These are phyloP conservation scores for Nannizziopsis arthrosporioides DNA, from an alignment of 2,329 filamentous ascomycete species.

Conservation along the genomic window DNA sequence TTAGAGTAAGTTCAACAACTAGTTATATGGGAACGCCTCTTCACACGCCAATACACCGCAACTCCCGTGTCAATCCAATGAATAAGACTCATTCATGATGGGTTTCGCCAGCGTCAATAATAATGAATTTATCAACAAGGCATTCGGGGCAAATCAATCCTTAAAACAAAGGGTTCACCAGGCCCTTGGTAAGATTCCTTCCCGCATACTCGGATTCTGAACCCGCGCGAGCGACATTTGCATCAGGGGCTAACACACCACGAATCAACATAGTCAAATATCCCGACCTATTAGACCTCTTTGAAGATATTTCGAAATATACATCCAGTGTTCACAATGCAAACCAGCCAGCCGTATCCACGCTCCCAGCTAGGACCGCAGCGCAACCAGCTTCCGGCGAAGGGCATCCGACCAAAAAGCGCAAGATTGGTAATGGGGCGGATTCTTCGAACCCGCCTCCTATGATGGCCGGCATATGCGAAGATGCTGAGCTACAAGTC, in stretches of 20 bases:
- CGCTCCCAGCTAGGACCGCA: conserved; percentile 4
- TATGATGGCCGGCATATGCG: conserved; percentile 24
- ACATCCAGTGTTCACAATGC: conserved; percentile 29
- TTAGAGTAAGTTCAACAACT: not conserved
- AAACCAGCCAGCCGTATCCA: not conserved
- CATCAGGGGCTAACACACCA: not conserved
- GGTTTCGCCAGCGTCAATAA: conserved; percentile 27
- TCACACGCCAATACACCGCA: not conserved
- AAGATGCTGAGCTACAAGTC: conserved; percentile 29
- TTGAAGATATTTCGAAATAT: conserved; percentile 41
- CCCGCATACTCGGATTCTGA: not conserved
- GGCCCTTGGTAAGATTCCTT: conserved; percentile 29
- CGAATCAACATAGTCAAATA: conserved; percentile 18
- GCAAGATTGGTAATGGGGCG: conserved; percentile 37
- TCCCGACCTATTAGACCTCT: conserved; percentile 32
- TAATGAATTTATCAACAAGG: conserved; percentile 27
- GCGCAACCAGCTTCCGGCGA: conserved; percentile 19
- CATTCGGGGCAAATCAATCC: conserved; percentile 30
- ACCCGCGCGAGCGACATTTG: not conserved
- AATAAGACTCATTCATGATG: conserved; percentile 20
- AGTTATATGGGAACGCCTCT: not conserved
- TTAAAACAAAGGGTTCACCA: conserved; percentile 34
- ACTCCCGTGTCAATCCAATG: not conserved
- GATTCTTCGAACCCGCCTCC: conserved; percentile 18
- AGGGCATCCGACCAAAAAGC: conserved; percentile 37